Base-by-base conservation (phyloP, 106 monocot species). In the Amphibolis antarctica region DNA sequence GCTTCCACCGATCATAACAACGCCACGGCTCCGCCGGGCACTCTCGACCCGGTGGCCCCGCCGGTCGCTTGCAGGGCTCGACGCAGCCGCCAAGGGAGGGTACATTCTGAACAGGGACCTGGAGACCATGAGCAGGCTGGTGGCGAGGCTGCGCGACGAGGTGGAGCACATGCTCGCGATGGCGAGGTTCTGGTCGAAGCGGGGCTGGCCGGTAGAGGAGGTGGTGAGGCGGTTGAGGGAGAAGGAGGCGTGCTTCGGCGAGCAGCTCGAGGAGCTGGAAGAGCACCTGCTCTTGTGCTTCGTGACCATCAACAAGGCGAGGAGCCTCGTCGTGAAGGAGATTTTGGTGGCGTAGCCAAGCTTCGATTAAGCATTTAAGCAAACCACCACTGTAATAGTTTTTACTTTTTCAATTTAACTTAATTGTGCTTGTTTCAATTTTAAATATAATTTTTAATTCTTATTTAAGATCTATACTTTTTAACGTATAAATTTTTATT, bases 241-340 rank as follows among this genome's bases (percentile, higher is more conserved):
- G 78, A 80, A 71, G 10, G 75, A 76, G 23, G 67, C 29, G 13
- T 70, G 62, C 53, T 83, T 90, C 51, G 70, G 44, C 28, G 75
- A 62, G 67, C 77, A 82, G 70, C 45, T 90, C 60, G 85, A 85
- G 22, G 89, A 90, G 51, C 62, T 90, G n/a, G 85, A 90, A 65
- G 85, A 90, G 65, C 85, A 90, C 60, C 45, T 90, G 66, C 78
- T 67, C 66, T 68, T 90, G 9, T 90, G 82, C 72, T 85, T 85
- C 67, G 56, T 85, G 72, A 90, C 89, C 29, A 85, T 83, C 15
- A 90, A 90, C 54, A 80, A 74, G 66, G 82, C 80, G 0, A 78
- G 89, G 51, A 78, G 57, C 62, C 65, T 83, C 31, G 89, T 90
- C 43, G 70, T 76, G 60, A 81, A 77, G 44, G 83, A 86, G 27